Evolutionary conservation across 2,329 filamentous ascomycete genomes (phyloP).

Genomic region (Fusarium siculi): DNA sequence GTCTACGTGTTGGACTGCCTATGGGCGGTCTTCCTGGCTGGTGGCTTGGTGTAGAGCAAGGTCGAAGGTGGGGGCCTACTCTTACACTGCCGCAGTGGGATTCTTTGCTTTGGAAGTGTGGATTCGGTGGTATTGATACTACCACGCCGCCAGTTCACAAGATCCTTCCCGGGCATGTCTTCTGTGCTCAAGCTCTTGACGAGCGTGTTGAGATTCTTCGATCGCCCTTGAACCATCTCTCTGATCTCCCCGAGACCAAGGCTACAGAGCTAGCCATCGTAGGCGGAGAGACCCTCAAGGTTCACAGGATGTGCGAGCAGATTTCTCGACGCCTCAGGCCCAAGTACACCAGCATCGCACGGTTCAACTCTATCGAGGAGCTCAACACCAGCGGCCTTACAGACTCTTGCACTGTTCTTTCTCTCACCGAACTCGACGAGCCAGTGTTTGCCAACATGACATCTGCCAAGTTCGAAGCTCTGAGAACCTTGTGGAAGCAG

Average conservation of each 20-base stretch:
- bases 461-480: fast-evolving
- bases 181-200: neutral
- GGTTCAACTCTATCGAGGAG: neutral
- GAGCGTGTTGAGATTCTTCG: neutral
- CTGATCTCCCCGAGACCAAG: neutral
- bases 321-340: neutral
- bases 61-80: neutral
- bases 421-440: neutral
- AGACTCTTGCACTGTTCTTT: neutral
- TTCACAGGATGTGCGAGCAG: neutral
- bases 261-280: neutral
- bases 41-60: neutral
- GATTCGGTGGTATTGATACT: neutral
- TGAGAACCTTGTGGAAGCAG: neutral
- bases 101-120: neutral
- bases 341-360: fast-evolving
- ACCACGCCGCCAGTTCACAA: neutral
- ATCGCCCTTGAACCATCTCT: fast-evolving
- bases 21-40: conserved; percentile 4
- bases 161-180: neutral
- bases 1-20: neutral
- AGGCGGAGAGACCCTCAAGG: neutral
- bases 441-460: neutral
- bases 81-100: neutral
- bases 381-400: neutral